These are phyloP conservation scores for Beauveria pseudobassiana DNA, from an alignment of 2,329 filamentous ascomycete species.

Conservation along the genomic window DNA sequence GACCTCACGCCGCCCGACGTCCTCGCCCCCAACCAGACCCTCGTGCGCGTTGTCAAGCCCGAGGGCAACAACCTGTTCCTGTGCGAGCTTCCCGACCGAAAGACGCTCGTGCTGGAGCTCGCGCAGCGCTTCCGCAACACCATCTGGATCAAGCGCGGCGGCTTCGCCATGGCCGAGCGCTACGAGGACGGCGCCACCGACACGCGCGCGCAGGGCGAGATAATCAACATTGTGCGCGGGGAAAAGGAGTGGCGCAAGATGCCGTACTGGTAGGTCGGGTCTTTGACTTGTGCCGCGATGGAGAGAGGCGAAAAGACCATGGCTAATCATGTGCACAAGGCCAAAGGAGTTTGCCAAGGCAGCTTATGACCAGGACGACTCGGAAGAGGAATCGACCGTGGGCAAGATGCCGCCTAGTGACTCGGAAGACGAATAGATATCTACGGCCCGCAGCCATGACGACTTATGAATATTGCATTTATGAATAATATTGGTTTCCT, in stretches of 20 bases:
- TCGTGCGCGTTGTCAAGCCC: slow-evolving; percentile 73
- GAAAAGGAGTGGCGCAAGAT: slow-evolving; percentile 90
- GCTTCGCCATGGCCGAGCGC: slow-evolving; percentile 74
- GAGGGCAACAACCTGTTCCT: slow-evolving; percentile 87
- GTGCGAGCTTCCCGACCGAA: slow-evolving; percentile 62
- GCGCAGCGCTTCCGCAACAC: slow-evolving; percentile 80
- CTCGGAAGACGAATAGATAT: slow-evolving; percentile 57
- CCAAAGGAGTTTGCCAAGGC: slow-evolving; percentile 71
- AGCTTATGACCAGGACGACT: slow-evolving; percentile 53
- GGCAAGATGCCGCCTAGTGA: slow-evolving; percentile 81
- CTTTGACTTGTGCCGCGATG: not conserved
- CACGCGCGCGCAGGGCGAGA: slow-evolving; percentile 75
- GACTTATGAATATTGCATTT: slow-evolving; percentile 24
- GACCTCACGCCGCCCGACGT: slow-evolving; percentile 50
- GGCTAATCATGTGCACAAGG: slow-evolving; percentile 37
- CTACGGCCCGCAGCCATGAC: slow-evolving; percentile 8
- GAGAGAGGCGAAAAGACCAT: not conserved
- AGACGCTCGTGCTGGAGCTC: slow-evolving; percentile 69
- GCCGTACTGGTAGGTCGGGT: slow-evolving; percentile 62
- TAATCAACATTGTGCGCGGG: slow-evolving; percentile 85
- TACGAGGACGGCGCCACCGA: slow-evolving; percentile 44
- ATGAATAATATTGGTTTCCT: not conserved
- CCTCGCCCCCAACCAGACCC: slow-evolving; percentile 54
- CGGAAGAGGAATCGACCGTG: slow-evolving; percentile 70
- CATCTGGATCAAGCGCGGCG: slow-evolving; percentile 86